Percentiles rank a stretch among this genome's conserved stretches.
phyloP scores from a whole-genome alignment of 139 green algal genomes.

The Edaphochlamys debaryana region DNA sequence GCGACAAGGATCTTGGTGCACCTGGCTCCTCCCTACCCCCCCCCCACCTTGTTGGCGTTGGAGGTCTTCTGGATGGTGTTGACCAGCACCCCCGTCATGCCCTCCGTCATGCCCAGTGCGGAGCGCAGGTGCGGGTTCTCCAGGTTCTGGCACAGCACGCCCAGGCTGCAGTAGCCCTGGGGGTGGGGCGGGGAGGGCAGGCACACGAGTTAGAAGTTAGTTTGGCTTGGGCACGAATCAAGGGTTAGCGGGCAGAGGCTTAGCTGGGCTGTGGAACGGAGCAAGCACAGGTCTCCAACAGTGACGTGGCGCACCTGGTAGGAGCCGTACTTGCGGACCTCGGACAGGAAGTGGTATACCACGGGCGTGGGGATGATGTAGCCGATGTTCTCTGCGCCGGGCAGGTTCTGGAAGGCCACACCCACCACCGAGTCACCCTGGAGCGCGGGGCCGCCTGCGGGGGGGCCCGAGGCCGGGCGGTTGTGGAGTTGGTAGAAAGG shows the following conservation, averaged over 20 bases:
- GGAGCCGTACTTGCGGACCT: conserved; percentile 49
- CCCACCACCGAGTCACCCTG: conserved; percentile 64
- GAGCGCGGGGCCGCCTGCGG: conserved; percentile 64
- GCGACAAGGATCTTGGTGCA: too few relatives aligned
- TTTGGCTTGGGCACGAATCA: not conserved
- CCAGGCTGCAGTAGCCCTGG: conserved; percentile 71
- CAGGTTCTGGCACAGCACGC: conserved; percentile 75
- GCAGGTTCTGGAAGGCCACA: conserved; percentile 79
- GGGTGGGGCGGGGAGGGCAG: not conserved
- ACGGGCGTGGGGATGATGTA: conserved; percentile 63
- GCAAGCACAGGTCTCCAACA: too few relatives aligned
- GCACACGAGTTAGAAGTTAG: not conserved
- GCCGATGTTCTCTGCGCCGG: conserved; percentile 76
- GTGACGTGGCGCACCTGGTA: conserved; percentile 41
- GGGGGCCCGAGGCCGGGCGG: too few relatives aligned
- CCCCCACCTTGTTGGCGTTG: conserved; percentile 40
- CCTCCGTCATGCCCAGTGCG: conserved; percentile 63
- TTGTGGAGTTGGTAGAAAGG: not conserved
- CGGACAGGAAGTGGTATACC: conserved; percentile 59
- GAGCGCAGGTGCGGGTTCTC: conserved; percentile 76
- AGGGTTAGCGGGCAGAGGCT: too few relatives aligned
- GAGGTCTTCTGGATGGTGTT: conserved; percentile 72
- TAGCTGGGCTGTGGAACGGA: too few relatives aligned
- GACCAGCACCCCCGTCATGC: conserved; percentile 73
- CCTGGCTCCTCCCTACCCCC: too few relatives aligned